phyloP scores from a whole-genome alignment of 2,329 filamentous ascomycete genomes.

The Fusarium nisikadoi region DNA sequence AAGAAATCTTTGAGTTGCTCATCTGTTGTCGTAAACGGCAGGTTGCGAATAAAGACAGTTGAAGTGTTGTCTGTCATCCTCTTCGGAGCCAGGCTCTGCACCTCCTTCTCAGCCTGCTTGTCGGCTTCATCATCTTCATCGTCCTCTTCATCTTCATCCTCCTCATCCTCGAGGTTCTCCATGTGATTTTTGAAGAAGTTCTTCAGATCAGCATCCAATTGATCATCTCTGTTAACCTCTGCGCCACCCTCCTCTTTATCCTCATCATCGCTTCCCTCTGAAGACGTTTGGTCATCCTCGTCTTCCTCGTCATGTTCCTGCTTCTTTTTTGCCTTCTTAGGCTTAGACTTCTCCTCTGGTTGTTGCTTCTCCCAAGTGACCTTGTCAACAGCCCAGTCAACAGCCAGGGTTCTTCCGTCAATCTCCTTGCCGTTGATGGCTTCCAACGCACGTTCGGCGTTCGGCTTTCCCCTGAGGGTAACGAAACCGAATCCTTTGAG shows the following conservation, averaged over 20 bases:
- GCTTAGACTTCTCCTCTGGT: conserved; percentile 50
- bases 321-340: conserved; percentile 50
- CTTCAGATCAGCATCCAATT: conserved; percentile 58
- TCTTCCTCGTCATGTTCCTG: conserved; percentile 55
- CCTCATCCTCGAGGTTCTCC: conserved; percentile 67
- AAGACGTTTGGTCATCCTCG: conserved; percentile 45
- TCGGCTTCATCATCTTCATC: conserved; percentile 56
- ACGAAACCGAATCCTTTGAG: conserved; percentile 94
- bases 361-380: conserved; percentile 80
- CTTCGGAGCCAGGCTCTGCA: conserved; percentile 44
- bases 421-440: conserved; percentile 89
- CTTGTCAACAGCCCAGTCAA: conserved; percentile 98
- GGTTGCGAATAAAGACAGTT: conserved; percentile 92
- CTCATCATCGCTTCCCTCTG: conserved; percentile 39
- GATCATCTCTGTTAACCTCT: conserved; percentile 54
- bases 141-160: conserved; percentile 60
- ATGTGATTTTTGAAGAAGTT: conserved; percentile 69
- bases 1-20: conserved; percentile 88
- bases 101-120: conserved; percentile 57
- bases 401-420: conserved; percentile 87
- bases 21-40: conserved; percentile 90
- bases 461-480: conserved; percentile 85
- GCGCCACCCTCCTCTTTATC: conserved; percentile 38
- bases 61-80: conserved; percentile 67
- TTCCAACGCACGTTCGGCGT: conserved; percentile 88